Conservation (phyloP, 768 basidiomycete genomes). For the Pisolithus orientalis region DNA sequence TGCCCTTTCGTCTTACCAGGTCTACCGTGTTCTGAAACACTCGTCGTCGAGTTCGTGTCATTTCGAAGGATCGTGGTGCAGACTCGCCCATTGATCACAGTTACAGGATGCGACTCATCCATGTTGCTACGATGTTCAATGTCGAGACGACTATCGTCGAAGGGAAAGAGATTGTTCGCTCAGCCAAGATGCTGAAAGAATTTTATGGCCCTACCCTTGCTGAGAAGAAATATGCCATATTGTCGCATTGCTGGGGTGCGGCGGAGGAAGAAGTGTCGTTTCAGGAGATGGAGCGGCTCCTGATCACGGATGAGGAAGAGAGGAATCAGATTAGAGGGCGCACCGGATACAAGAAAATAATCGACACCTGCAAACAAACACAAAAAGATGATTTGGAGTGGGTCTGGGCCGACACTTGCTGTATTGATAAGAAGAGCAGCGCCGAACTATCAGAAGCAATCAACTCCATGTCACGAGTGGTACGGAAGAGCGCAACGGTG, state of each 20-base stretch:
- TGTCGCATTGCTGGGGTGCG: background rate
- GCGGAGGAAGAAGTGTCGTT: background rate
- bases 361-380: background rate
- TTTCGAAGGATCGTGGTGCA: no score
- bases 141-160: background rate
- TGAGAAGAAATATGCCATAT: background rate
- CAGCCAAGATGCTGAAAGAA: background rate
- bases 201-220: background rate
- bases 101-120: background rate
- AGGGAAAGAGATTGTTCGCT: background rate
- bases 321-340: background rate
- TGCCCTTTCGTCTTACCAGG: no score
- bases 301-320: background rate
- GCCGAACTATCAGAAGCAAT: slow-evolving; percentile 12
- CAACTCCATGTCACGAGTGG: slow-evolving; percentile 14
- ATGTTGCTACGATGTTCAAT: background rate
- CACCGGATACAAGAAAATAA: background rate
- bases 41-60: no score
- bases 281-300: background rate
- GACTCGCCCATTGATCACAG: background rate
- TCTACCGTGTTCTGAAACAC: no score
- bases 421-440: background rate
- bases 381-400: background rate
- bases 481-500: slow-evolving; percentile 7
- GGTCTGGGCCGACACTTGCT: background rate